Evolutionary conservation across 106 monocot species (phyloP).

Genomic region (Phalaenopsis aphrodite): DNA sequence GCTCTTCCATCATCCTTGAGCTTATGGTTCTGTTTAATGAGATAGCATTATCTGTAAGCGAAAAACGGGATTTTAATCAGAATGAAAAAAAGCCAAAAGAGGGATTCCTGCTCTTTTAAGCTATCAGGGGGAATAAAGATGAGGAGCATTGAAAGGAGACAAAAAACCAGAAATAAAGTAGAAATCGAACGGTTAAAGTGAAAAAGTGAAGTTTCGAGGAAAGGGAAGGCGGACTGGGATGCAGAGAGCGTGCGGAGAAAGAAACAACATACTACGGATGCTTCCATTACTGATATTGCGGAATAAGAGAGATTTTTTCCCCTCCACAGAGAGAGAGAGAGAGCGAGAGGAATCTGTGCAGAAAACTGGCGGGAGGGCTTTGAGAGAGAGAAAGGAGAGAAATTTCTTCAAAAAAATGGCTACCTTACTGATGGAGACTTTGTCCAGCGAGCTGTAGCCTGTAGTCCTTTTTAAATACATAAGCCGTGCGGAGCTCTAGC

Average conservation of each 20-base stretch:
- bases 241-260: not conserved
- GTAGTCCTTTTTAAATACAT: not conserved
- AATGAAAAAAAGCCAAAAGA: not conserved
- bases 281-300: not conserved
- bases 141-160: not conserved
- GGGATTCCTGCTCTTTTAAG: not conserved
- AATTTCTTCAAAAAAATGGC: not conserved
- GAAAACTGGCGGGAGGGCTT: not conserved
- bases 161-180: not conserved
- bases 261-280: not conserved
- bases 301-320: not conserved
- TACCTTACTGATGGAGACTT: not conserved
- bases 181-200: slow-evolving; percentile 1
- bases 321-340: not conserved
- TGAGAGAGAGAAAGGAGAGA: not conserved
- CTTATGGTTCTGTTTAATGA: not conserved
- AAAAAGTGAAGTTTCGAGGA: slow-evolving; percentile 5
- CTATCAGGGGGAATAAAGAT: not conserved
- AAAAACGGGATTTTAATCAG: not conserved
- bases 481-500: not conserved
- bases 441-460: not conserved
- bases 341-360: not conserved
- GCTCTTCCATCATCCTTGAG: not conserved
- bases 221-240: not conserved
- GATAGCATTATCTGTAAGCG: not conserved